These are phyloP conservation scores for Voacanga thouarsii DNA, from an alignment of 257 asterid species.

Conservation along the genomic window DNA sequence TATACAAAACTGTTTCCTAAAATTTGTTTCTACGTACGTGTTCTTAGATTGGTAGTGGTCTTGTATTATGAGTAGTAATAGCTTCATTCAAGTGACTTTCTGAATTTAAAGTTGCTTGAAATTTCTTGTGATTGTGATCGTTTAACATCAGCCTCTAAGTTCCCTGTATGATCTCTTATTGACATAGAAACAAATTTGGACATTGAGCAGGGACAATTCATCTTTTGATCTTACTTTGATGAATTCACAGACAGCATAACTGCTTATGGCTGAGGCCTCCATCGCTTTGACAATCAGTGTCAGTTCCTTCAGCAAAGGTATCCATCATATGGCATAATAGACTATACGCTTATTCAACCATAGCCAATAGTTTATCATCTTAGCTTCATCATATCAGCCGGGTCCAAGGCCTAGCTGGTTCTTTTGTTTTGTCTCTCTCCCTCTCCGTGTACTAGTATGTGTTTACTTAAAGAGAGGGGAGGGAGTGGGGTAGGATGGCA, in stretches of 20 bases:
- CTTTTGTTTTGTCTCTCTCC: background rate
- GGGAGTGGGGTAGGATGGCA: background rate
- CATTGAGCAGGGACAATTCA: background rate
- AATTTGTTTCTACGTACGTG: too few relatives aligned
- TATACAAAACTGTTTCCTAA: too few relatives aligned
- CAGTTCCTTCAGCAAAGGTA: too few relatives aligned
- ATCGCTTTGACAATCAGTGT: too few relatives aligned
- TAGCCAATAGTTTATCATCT: background rate
- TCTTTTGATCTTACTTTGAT: background rate
- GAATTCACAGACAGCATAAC: too few relatives aligned
- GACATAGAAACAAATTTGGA: background rate
- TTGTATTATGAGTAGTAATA: too few relatives aligned
- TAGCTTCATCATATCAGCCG: background rate
- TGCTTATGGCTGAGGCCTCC: too few relatives aligned
- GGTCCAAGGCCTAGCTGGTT: background rate
- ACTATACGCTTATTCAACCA: background rate
- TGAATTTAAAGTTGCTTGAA: background rate
- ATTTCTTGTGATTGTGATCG: background rate
- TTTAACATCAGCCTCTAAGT: too few relatives aligned
- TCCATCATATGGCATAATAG: background rate
- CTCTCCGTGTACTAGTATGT: background rate
- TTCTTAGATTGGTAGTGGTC: background rate
- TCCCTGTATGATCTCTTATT: too few relatives aligned
- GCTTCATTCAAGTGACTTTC: background rate
- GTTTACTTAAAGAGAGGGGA: background rate